Evolutionary conservation across 306 rosid genomes (phyloP).

Genomic region (Vigna nakashimae): DNA sequence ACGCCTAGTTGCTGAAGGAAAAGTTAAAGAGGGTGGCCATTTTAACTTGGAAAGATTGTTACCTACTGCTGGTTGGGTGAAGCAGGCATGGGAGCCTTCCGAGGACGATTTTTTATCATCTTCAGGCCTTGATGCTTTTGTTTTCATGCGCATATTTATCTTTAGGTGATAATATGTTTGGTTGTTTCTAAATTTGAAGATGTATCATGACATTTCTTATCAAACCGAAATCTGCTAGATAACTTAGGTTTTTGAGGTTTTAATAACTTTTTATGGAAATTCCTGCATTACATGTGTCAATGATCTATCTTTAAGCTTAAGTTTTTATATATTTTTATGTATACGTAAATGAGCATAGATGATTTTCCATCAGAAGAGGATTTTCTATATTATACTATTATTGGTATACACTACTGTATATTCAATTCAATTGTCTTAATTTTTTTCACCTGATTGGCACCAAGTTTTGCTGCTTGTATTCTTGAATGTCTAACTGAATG

Average conservation of each 20-base stretch:
- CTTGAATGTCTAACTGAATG: not conserved
- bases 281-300: not conserved
- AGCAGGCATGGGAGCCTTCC: slow-evolving; percentile 75
- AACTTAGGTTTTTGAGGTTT: slow-evolving; percentile 6
- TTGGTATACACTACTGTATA: not conserved
- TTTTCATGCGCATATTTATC: slow-evolving; percentile 75
- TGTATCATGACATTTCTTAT: slow-evolving; percentile 15
- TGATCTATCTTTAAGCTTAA: not conserved
- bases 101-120: slow-evolving; percentile 67
- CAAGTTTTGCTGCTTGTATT: slow-evolving; percentile 23
- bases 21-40: slow-evolving; percentile 43
- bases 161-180: slow-evolving; percentile 62
- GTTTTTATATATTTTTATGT: not conserved
- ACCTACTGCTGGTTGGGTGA: slow-evolving; percentile 84
- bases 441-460: slow-evolving; percentile 31
- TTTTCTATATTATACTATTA: not conserved
- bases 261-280: slow-evolving; percentile 20
- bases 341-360: not conserved
- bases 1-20: slow-evolving; percentile 62
- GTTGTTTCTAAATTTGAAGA: slow-evolving; percentile 27
- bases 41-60: slow-evolving; percentile 76
- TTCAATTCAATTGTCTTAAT: slow-evolving; percentile 1
- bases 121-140: slow-evolving; percentile 79
- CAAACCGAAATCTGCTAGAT: slow-evolving; percentile 8
- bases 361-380: not conserved